Evolutionary conservation across 176 grass and related monocot genomes (phyloP), one percentile per base, ranked within the genome.

Genomic region (Avena insularis): DNA sequence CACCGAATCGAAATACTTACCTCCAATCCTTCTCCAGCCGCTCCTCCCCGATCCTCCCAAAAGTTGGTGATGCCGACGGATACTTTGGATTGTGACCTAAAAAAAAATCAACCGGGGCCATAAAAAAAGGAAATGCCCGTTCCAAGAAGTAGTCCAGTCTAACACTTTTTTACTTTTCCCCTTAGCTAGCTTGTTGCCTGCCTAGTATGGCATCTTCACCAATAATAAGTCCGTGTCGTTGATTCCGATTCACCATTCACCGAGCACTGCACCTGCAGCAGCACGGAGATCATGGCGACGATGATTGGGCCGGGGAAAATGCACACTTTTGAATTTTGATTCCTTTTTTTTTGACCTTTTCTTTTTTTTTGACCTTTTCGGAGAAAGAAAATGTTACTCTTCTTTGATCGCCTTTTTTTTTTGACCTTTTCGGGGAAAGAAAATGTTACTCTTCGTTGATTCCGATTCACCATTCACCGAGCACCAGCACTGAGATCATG

Each of bases 61-160:
- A 91, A 87, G 85, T 25, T 51, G 48, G 75, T 12, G 89, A 87
- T 49, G 29, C 80, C 75, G 47, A 87, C 9, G 67, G 54, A 50
- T 12, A 5, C 10, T 3, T 40, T 0, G 64, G 80, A 84, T 20
- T 19, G 85, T 48, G 73, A 84, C 13, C 64, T 46, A 55, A 40
- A 6, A 48, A 56, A 20, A 79, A 63, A n/a, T n/a, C 74, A 58
- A 75, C 25, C 45, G 0, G 0, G 10, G 20, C 11, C 20, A 23
- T 23, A 23, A 23, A 23, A 23, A 29, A 21, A 13, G 23, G 21
- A 29, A 64, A 64, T 64, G 61, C 27, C 29, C 23, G 23, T 23
- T 64, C 61, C 59, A 27, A 64, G 10, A 11, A 29, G 23, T 29
- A 6, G 0, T 4, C 6, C 4, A 40, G 0, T 40, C 38, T 40